Conservation (phyloP, 2,329 filamentous ascomycete species). For the Curvularia spicifera region DNA sequence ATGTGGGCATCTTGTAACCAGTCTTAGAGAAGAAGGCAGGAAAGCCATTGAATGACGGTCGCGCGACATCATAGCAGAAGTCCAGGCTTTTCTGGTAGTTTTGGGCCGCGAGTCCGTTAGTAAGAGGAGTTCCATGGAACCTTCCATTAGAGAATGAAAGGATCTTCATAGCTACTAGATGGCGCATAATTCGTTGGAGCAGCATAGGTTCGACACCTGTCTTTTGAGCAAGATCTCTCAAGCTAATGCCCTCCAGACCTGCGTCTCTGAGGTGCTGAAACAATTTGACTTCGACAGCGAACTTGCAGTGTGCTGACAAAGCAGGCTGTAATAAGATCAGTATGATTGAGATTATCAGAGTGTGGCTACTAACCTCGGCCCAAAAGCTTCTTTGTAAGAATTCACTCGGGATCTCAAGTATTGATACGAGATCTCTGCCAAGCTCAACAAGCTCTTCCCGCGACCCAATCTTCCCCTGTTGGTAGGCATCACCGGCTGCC, state of each 20-base stretch:
- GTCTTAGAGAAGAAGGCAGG: slow-evolving; percentile 21
- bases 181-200: slow-evolving; percentile 45
- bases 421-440: slow-evolving; percentile 44
- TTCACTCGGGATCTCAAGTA: slow-evolving; percentile 50
- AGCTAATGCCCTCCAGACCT: slow-evolving; percentile 31
- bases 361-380: slow-evolving; percentile 47
- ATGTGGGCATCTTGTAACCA: slow-evolving; percentile 15
- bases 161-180: slow-evolving; percentile 51
- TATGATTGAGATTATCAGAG: neutral
- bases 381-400: slow-evolving; percentile 48
- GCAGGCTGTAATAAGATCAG: slow-evolving; percentile 38
- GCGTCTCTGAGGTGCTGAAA: slow-evolving; percentile 45
- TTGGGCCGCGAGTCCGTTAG: slow-evolving; percentile 44
- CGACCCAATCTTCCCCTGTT: slow-evolving; percentile 43
- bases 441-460: slow-evolving; percentile 49
- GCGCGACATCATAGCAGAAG: slow-evolving; percentile 49
- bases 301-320: slow-evolving; percentile 46
- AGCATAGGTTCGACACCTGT: slow-evolving; percentile 38
- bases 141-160: slow-evolving; percentile 34
- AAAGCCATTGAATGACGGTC: slow-evolving; percentile 25
- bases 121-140: slow-evolving; percentile 41
- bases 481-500: slow-evolving; percentile 40
- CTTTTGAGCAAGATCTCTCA: slow-evolving; percentile 37
- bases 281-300: slow-evolving; percentile 47
- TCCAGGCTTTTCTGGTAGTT: slow-evolving; percentile 48